Evolutionary conservation across 345 rosid genomes (phyloP).

Genomic region (Eucalyptus tenuipes): DNA sequence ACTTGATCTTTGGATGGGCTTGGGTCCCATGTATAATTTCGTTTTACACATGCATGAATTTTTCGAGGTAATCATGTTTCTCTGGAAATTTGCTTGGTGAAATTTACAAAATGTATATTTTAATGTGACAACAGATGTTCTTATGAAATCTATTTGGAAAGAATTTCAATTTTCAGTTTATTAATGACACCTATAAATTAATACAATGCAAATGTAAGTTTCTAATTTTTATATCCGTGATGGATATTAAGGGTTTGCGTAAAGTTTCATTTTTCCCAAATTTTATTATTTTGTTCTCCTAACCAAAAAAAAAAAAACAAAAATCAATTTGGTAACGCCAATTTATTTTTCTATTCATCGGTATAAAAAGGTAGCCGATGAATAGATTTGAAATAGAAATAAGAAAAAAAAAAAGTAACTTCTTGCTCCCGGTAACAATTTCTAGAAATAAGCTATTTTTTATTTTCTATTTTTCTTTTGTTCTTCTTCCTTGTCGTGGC

Average conservation of each 20-base stretch:
- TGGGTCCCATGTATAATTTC: not conserved
- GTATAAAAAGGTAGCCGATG: rapidly evolving
- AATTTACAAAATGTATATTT: not conserved
- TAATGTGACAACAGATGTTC: not conserved
- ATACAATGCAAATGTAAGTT: not conserved
- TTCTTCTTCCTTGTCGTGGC: too few species aligned
- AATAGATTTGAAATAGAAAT: too few species aligned
- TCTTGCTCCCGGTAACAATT: rapidly evolving
- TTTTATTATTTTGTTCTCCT: too few species aligned
- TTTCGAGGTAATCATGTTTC: not conserved
- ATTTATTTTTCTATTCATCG: rapidly evolving
- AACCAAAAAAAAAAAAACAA: rapidly evolving
- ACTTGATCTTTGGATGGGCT: not conserved
- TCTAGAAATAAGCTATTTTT: too few species aligned
- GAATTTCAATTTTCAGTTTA: not conserved
- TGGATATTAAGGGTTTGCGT: too few species aligned
- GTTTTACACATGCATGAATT: not conserved
- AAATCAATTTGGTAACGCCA: too few species aligned
- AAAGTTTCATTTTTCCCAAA: too few species aligned
- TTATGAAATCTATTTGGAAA: not conserved
- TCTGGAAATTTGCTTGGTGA: not conserved
- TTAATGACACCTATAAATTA: rapidly evolving
- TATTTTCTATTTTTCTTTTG: too few species aligned
- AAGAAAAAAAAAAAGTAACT: rapidly evolving
- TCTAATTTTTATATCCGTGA: too few species aligned